Evolutionary conservation across 2,329 filamentous ascomycete species (phyloP), one percentile per base, ranked within the genome.

Genomic region (Colletotrichum falcatum): DNA sequence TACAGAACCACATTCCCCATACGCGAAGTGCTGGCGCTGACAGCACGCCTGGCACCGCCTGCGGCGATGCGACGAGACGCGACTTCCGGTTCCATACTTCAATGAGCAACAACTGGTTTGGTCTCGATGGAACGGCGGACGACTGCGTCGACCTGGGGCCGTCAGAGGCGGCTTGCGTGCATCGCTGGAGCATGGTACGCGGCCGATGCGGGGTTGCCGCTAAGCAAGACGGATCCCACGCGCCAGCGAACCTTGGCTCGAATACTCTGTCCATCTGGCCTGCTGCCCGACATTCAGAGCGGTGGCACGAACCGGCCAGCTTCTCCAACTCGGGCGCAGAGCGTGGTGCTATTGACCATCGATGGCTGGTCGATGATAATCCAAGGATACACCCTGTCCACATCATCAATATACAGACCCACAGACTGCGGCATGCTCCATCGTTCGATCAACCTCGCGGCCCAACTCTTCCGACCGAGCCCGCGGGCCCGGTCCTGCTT

Each of bases 371-470:
- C 14, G 44, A 44, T 44, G 35, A 59, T 23, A 26, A 48, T 59
- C 53, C 68, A 69, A 69, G 68, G 68, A 70, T 70, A 61, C 60
- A 56, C 69, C 69, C 69, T 71, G 69, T 53, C 69, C 18, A 26
- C 42, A 46, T 61, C 53, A 35, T 70, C 65, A 46, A 61, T 49
- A 26, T 55, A 35, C 30, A 65, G 59, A 56, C 66, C 69, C 69
- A 71, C 69, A 69, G 49, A 51, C 65, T 44, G 23, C 65, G 48
- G 66, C 61, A 37, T 61, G 66, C 60, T 61, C 66, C 66, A 61
- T 71, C 51, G 42, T 54, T 70, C 48, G 23, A 65, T n/a, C 60
- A 56, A 65, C 69, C 61, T 71, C 69, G 53, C 54, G n/a, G 61
- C 61, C 61, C 35, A 58, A 70, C n/a, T 30, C 48, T 48, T 55